Base-by-base conservation (phyloP, 2,329 filamentous ascomycete species). In the Aspergillus hortae region DNA sequence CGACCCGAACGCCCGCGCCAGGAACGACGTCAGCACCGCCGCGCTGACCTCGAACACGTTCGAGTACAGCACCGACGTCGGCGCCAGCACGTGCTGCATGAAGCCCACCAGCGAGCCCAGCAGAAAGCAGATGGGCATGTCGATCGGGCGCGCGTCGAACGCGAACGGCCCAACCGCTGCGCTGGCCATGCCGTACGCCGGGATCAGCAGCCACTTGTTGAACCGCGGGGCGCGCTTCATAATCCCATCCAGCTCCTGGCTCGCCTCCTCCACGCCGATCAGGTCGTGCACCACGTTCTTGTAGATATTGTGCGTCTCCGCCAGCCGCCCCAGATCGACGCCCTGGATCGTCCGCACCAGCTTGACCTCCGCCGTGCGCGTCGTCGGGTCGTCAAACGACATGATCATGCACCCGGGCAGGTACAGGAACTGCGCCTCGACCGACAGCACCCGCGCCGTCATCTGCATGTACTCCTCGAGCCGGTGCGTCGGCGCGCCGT, bases 391-490 rank as follows among this genome's bases (percentile, higher is more conserved):
- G 44, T 83, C 90, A 64, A 96, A 96, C 3, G 89, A 92, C 66
- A 95, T 62, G 51, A 62, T 61, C 60, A 62, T 62, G 27, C 60
- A 62, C 2, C 57, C 57, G 1, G 60, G 60, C 27, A 96, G 83
- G 67, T 96, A 96, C 19, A 95, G 74, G 61, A 94, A 96, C 64
- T 95, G 90, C 5, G 86, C 87, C 57, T 95, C 88, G 23, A 95
- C 92, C 69, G 91, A 88, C 25, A 96, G 80, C 2, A 94, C 88
- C 12, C 88, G 81, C 1, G 91, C 87, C 6, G 89, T 90, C 88
- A 92, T 95, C 58, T 81, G 85, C 82, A 96, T 86, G 69, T 95
- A 95, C 66, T 95, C 74, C 71, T 96, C 92, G 9, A 96, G 77
- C 17, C 92, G 85, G 73, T 96, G 92, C 0, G 91, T 95, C 1